phyloP scores from a whole-genome alignment of 176 grass and related monocot genomes.

The maize (Zea mays) region Zm-B73-REFERENCE-NAM-5.0 NC_050103.1:166232501-166233000 shows the following conservation, averaged over 20 bases:
- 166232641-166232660: constrained; percentile 56
- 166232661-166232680: constrained; percentile 75
- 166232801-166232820: constrained; percentile 9
- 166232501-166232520: neutral
- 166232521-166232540: neutral
- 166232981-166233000: neutral
- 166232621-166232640: constrained; percentile 72
- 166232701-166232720: neutral
- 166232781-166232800: constrained; percentile 55
- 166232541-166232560: neutral
- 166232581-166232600: neutral
- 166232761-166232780: constrained; percentile 82
- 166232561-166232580: neutral
- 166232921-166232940: neutral
- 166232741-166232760: neutral
- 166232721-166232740: neutral
- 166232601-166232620: constrained; percentile 64
- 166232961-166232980: too few relatives aligned
- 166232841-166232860: constrained; percentile 8
- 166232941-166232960: too few relatives aligned
- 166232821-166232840: constrained; percentile 25
- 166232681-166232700: constrained; percentile 22
- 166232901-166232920: constrained; percentile 17
- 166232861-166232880: neutral
- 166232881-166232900: neutral